Evolutionary conservation across 495 filamentous ascomycete genomes (phyloP).

Genomic region (Aspergillus funiculosus): DNA sequence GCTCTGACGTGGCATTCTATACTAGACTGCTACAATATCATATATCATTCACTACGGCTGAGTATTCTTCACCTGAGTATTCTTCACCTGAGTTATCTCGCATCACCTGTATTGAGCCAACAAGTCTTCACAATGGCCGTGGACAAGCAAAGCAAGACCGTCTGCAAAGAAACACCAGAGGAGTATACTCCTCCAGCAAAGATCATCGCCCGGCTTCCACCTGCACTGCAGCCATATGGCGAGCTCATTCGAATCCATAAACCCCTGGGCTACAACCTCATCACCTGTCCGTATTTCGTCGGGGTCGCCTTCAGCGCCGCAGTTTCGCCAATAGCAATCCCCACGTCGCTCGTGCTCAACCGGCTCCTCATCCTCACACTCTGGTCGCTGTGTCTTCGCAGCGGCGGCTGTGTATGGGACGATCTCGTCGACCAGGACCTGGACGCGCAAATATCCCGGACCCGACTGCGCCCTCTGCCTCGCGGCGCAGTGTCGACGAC

Average conservation of each 20-base stretch:
- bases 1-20: too few relatives aligned
- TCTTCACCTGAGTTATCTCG: too few relatives aligned
- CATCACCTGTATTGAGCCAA: too few relatives aligned
- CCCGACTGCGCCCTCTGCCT: not conserved
- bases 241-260: not conserved
- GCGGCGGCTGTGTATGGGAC: not conserved
- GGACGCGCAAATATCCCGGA: not conserved
- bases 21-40: too few relatives aligned
- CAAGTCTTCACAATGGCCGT: too few relatives aligned
- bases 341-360: not conserved
- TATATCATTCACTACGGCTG: too few relatives aligned
- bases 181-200: too few relatives aligned
- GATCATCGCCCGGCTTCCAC: not conserved
- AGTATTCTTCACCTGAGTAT: too few relatives aligned
- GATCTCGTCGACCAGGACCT: not conserved
- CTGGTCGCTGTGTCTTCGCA: not conserved
- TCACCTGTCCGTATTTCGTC: not conserved
- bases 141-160: too few relatives aligned
- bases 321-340: not conserved
- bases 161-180: too few relatives aligned
- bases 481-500: not conserved
- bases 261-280: not conserved
- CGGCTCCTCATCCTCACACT: not conserved
- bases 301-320: not conserved
- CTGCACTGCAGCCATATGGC: not conserved